Evolutionary conservation across 441 rosid species (phyloP), one percentile per base, ranked within the genome.

Genomic region (Brassica balearica): DNA sequence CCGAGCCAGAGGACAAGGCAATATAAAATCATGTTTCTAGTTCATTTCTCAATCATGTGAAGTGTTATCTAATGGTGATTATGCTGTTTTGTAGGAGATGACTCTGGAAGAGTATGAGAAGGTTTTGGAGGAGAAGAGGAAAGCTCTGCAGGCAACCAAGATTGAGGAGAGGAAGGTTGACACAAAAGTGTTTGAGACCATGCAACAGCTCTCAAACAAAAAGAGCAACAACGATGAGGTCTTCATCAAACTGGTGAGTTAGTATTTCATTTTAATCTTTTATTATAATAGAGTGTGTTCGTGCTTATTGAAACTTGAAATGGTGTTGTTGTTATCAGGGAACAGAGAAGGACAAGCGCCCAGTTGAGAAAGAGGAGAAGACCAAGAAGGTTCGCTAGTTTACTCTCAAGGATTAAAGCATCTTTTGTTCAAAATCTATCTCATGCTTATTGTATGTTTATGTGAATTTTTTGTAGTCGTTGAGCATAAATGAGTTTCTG

Each of bases 101-200:
- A 91, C 98, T 12, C 65, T 93, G 74, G 97, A 92, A 79, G 97
- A 96, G 86, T 93, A 96, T 80, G 91, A 96, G 84, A 93, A 92
- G 82, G 79, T 93, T 63, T 89, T 65, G 56, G 98, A 92, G 75
- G 99, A 92, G 83, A 90, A 88, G 82, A 87, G 88, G 86, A 93
- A 96, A 83, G 89, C 87, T 76, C 74, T 93, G 82, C 87, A 82
- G 62, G 86, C 88, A 3, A 75, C 80, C 73, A 94, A 88, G 85
- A 29, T 88, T 32, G 93, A 90, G 83, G 96, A 89, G 76, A 87
- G 97, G 87, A 92, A 90, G 80, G 95, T 92, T 65, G 93, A 82
- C 63, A 73, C 78, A 17, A 92, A 93, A 72, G 99, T 84, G 8
- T 87, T 95, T 17, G 78, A 86, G 75, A 55, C 90, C 72, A 93